Evolutionary conservation across 2,329 filamentous ascomycete species (phyloP).

Genomic region (Seiridium unicorne): DNA sequence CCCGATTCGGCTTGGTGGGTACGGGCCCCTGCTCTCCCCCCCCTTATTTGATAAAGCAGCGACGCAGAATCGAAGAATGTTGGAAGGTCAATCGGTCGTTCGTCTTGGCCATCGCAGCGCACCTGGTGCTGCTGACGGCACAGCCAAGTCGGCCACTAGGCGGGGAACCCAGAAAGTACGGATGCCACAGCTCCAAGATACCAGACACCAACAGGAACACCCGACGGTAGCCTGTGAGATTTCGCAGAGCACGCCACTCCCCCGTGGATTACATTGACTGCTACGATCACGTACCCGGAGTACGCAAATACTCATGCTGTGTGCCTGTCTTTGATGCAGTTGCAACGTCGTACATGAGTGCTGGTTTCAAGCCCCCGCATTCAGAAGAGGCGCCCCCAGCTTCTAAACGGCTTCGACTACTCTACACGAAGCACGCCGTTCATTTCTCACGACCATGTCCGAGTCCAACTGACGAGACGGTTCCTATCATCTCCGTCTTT

Average conservation of each 20-base stretch:
- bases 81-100: not conserved
- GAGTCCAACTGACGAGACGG: not conserved
- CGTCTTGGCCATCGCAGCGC: not conserved
- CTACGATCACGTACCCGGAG: not conserved
- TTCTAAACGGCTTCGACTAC: not conserved
- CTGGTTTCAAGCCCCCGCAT: not conserved
- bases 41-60: conserved; percentile 11
- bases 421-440: not conserved
- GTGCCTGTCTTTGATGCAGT: not conserved
- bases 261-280: too few species aligned
- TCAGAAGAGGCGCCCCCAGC: too few species aligned
- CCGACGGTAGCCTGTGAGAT: too few species aligned
- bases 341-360: not conserved
- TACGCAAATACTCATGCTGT: not conserved
- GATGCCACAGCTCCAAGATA: too few species aligned
- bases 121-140: conserved; percentile 1
- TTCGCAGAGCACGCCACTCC: too few species aligned
- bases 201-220: too few species aligned
- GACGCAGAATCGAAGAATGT: conserved; percentile 3
- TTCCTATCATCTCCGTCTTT: too few species aligned
- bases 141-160: conserved; percentile 2
- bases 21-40: not conserved
- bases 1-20: not conserved
- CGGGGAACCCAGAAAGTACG: too few species aligned
- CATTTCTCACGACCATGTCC: not conserved